Evolutionary conservation across 2,329 filamentous ascomycete species (phyloP), one percentile per base, ranked within the genome.

Genomic region (Pseudohalonectria lignicola): DNA sequence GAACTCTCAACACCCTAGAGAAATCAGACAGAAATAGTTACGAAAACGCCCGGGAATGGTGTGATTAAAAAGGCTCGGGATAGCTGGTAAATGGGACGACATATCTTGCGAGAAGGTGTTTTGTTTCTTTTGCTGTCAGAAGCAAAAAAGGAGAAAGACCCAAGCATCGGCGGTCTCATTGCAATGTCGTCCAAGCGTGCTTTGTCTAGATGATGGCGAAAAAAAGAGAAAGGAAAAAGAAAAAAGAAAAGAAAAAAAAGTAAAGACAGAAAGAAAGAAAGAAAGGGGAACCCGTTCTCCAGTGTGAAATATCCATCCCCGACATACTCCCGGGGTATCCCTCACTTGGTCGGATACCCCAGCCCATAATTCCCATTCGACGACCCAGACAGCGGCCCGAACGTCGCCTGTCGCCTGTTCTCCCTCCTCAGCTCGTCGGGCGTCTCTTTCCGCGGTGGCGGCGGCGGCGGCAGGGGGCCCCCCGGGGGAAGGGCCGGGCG

Each of bases 401-500:
- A 73, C 2, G 65, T 66, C 13, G 67, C 70, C 47, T 75, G 71
- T 45, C 72, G 62, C 43, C 71, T 63, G 42, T 56, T 65, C 43
- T 74, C 69, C 45, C 42, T 63, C 40, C 69, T 67, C 37, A 63
- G 45, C 31, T 76, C 71, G 40, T 76, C 72, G 3, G 67, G 60
- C 18, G 66, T 70, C 47, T 71, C 66, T 53, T 75, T 76, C 47
- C 69, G 67, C 28, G 69, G 47, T 5, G 46, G 68, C 28, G 71
- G 75, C n/a, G 76, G 69, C 16, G 79, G 69, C 35, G 75, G 76
- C 23, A 79, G 62, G 8, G 72, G 66, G 10, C 71, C 74, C 8
- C 64, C 71, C 3, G 71, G 69, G 29, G 78, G 75, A n/a, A n/a
- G n/a, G 21, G 70, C 77, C 32, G 73, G 67, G 34, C 81, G 73